phyloP scores from a whole-genome alignment of 2,329 filamentous ascomycete species.

The Periconia macrospinosa region DNA sequence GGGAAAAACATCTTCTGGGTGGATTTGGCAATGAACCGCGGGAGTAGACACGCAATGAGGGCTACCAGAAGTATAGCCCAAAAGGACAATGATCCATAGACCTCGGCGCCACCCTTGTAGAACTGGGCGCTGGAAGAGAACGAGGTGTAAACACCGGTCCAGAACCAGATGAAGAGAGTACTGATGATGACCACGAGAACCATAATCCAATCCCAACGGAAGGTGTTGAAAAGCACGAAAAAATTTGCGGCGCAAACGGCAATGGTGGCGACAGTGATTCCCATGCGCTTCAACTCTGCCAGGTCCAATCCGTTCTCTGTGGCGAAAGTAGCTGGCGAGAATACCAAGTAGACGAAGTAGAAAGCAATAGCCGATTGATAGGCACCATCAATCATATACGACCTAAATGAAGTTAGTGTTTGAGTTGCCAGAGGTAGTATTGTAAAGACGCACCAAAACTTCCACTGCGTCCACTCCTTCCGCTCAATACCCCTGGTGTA shows the following conservation, averaged over 20 bases:
- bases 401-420: constrained; percentile 35
- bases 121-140: constrained; percentile 64
- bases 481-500: constrained; percentile 95
- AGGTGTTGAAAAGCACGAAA: constrained; percentile 95
- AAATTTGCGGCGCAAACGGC: constrained; percentile 87
- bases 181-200: constrained; percentile 79
- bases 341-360: constrained; percentile 87
- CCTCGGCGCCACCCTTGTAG: constrained; percentile 75
- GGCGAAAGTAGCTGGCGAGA: constrained; percentile 68
- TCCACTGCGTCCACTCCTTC: constrained; percentile 91
- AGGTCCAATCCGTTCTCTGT: constrained; percentile 74
- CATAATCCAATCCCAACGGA: constrained; percentile 98
- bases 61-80: constrained; percentile 84
- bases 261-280: constrained; percentile 82
- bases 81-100: constrained; percentile 81
- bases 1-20: constrained; percentile 94
- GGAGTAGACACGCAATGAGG: constrained; percentile 79
- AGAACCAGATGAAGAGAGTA: constrained; percentile 87
- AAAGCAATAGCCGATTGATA: constrained; percentile 95
- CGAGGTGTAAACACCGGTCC: constrained; percentile 85
- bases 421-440: background rate
- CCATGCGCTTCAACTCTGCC: constrained; percentile 79
- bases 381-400: constrained; percentile 91
- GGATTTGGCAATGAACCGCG: constrained; percentile 82
- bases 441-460: constrained; percentile 78